Conservation (phyloP, 371 early-diverging fungal species). For the Lichtheimia ramosa region DNA sequence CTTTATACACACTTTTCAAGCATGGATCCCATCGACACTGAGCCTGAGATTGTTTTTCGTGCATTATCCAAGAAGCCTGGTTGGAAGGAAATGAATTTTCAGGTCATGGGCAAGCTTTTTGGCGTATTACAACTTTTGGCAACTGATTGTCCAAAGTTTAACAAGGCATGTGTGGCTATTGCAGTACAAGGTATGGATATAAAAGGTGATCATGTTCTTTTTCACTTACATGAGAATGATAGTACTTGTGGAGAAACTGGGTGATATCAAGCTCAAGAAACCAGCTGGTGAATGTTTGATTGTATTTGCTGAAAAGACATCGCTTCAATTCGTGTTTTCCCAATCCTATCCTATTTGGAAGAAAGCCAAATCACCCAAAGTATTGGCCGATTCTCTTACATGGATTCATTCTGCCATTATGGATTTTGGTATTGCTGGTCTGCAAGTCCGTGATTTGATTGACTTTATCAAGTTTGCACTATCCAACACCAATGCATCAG, state of each 20-base stretch:
- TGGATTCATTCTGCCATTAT: conserved; percentile 82
- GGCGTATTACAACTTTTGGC: conserved; percentile 70
- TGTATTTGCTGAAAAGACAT: conserved; percentile 70
- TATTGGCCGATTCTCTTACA: conserved; percentile 77
- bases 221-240: neutral
- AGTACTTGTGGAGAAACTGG: conserved; percentile 86
- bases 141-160: conserved; percentile 60
- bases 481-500: conserved; percentile 80
- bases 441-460: conserved; percentile 77
- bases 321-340: conserved; percentile 79
- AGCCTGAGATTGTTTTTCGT: conserved; percentile 84
- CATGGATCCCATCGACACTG: conserved; percentile 49
- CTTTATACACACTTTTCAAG: conserved; percentile 63
- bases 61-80: conserved; percentile 83
- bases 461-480: conserved; percentile 80
- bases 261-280: conserved; percentile 91
- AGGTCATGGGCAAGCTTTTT: conserved; percentile 73
- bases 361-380: conserved; percentile 89
- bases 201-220: neutral
- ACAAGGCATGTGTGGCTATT: conserved; percentile 75
- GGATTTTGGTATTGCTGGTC: conserved; percentile 86
- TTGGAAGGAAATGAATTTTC: conserved; percentile 96
- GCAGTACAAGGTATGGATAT: conserved; percentile 55
- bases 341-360: conserved; percentile 77
- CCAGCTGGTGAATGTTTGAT: conserved; percentile 78